These are phyloP conservation scores for Claviceps africana DNA, from an alignment of 2,329 filamentous ascomycete genomes.

Conservation along the genomic window DNA sequence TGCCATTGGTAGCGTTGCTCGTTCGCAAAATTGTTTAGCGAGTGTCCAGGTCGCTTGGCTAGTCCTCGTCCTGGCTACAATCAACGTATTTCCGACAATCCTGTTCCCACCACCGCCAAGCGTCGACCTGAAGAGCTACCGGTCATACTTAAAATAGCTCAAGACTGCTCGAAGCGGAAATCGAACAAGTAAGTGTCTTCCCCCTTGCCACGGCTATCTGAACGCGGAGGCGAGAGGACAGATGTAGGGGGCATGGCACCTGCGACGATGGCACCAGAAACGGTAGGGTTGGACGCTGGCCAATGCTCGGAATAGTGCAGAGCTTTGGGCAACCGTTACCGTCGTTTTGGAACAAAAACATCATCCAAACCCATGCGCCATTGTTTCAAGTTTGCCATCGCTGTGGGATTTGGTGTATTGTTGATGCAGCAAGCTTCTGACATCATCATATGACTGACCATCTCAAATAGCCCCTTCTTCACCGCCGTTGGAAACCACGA, in stretches of 20 bases:
- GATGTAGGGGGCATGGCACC: background rate
- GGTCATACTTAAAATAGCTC: background rate
- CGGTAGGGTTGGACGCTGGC: background rate
- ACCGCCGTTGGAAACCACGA: background rate
- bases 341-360: background rate
- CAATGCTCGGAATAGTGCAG: background rate
- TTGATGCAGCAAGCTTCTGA: background rate
- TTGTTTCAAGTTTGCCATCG: background rate
- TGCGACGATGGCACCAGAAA: background rate
- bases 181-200: background rate
- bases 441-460: constrained; percentile 1
- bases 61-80: background rate
- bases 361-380: background rate
- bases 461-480: background rate
- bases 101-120: background rate
- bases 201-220: background rate
- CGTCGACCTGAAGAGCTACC: background rate
- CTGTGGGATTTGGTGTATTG: background rate
- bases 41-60: background rate
- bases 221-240: background rate
- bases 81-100: background rate
- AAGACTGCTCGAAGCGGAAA: background rate
- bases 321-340: background rate
- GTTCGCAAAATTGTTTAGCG: background rate
- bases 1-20: background rate